Evolutionary conservation across 305 asterid species (phyloP), one percentile per base, ranked within the genome.

Genomic region (Fraxinus velutina): DNA sequence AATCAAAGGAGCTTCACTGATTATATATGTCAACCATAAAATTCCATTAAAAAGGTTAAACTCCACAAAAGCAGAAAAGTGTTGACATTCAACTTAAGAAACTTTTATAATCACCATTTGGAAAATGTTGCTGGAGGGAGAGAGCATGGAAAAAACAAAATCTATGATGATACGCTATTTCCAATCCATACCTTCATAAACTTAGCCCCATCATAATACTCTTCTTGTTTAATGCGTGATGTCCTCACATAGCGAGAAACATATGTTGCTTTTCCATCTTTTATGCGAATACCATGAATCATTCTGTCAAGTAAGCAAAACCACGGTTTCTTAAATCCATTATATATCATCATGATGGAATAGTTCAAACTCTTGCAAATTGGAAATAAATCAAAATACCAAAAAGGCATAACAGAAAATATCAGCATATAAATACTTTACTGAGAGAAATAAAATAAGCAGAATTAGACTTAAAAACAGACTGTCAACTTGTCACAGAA

Each of bases 251-350:
- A 94, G 79, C 97, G 99, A 76, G 98, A 96, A 79, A 94, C 96
- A 78, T 91, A 93, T 19, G 95, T 89, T 85, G 98, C 97, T 87
- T 94, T 94, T 79, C 99, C 99, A 88, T 94, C 93, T 89, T 89
- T 94, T 39, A 96, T 91, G 80, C 94, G 97, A 89, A 96, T 77
- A 33, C 98, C 99, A 87, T 96, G 99, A 83, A 96, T 94, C 99
- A 96, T 96, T 85, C 99, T 96, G 89, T 81, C 42, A 34, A 74
- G 66, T 60, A 62, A 62, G 72, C 32, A 62, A 64, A 84, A 32
- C 39, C 78, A 72, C 32, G 3, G 15, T 50, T 42, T 24, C 60
- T 44, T 74, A 81, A 82, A 34, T 70, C 66, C 27, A 29, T 17
- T 72, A 57, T 44, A 32, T 68, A 7, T 73, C 80, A 32, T 50